Evolutionary conservation across 345 rosid species (phyloP), one percentile per base, ranked within the genome.

Genomic region (Eucalyptus erythrocorys): DNA sequence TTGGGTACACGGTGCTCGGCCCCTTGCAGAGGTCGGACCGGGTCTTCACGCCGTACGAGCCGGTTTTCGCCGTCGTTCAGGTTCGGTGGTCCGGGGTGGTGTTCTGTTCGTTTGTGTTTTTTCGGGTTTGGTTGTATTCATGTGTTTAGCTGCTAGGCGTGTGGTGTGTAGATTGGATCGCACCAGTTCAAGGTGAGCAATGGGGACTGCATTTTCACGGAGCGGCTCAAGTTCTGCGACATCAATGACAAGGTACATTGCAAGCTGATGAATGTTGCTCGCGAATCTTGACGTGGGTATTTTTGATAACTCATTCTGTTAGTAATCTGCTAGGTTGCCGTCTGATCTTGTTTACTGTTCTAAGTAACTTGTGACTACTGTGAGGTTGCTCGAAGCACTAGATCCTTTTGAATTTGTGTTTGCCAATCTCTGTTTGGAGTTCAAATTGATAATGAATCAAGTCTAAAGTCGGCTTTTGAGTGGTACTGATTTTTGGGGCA

Each of bases 131-230:
- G 66, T 86, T 45, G 37, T 30, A 68, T 49, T 57, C n/a, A 79
- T 76, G 37, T 85, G 12, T 26, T 50, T 8, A 86, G 90, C 47
- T 87, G 76, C 30, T 87, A 64, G 66, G 34, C 85, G 22, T 88
- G 13, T 32, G 66, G 87, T 88, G 15, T 66, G 86, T 91, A 97
- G 99, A 93, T 98, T 86, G 99, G 98, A 24, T 98, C 98, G 10
- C 97, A 97, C 88, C 99, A 98, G 93, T 97, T 98, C 76, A 98
- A 97, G 94, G 98, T 98, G 89, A 95, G 99, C 95, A 97, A 96
- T 64, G 94, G 96, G 27, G 99, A 98, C 92, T 94, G 94, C 85
- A 93, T 98, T 87, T 97, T 93, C 93, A 91, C 95, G 0, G 99
- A 97, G 94, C 96, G 92, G 89, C 93, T 96, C 94, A 98, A 97